These are phyloP conservation scores for Fusarium sambucinum DNA, from an alignment of 2,329 filamentous ascomycete species.

Conservation along the genomic window DNA sequence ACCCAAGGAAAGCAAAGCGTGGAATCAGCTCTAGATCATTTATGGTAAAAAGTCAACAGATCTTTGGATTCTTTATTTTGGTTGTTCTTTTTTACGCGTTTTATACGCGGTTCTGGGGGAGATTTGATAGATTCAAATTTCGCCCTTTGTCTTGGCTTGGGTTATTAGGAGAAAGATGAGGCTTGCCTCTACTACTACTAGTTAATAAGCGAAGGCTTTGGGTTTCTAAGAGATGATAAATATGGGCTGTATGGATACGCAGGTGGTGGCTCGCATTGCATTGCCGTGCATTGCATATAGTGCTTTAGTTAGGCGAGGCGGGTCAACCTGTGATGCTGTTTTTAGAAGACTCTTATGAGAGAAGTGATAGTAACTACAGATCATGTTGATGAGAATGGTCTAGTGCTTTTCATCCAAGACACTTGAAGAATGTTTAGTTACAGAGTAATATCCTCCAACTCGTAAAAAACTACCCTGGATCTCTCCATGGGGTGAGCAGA, in stretches of 20 bases:
- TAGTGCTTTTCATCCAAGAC: constrained; percentile 15
- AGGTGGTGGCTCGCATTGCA: constrained; percentile 44
- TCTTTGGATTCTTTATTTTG: constrained; percentile 15
- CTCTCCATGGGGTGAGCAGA: constrained; percentile 5
- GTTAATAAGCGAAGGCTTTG: constrained; percentile 3
- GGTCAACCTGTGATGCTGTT: constrained; percentile 7
- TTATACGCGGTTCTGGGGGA: constrained; percentile 33
- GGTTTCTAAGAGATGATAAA: neutral
- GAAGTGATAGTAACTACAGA: neutral
- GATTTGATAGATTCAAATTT: constrained; percentile 30
- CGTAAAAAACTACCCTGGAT: constrained; percentile 11
- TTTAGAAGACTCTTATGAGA: neutral
- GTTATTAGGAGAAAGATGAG: constrained; percentile 5
- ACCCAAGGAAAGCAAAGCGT: constrained; percentile 25
- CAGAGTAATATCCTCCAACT: constrained; percentile 10
- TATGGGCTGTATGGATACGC: constrained; percentile 2
- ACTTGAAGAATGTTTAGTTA: constrained; percentile 18
- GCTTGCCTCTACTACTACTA: neutral
- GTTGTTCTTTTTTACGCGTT: constrained; percentile 22
- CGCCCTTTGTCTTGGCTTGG: constrained; percentile 19
- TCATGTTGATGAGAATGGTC: neutral
- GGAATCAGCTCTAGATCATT: constrained; percentile 28
- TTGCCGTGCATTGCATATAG: constrained; percentile 44
- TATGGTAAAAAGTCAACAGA: constrained; percentile 38
- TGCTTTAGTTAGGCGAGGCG: constrained; percentile 22